A percentile compares a stretch with the other conserved stretches of the same genome.
phyloP scores from a whole-genome alignment of 169 alveolate genomes.

The Haemoproteus tartakovskyi region DNA sequence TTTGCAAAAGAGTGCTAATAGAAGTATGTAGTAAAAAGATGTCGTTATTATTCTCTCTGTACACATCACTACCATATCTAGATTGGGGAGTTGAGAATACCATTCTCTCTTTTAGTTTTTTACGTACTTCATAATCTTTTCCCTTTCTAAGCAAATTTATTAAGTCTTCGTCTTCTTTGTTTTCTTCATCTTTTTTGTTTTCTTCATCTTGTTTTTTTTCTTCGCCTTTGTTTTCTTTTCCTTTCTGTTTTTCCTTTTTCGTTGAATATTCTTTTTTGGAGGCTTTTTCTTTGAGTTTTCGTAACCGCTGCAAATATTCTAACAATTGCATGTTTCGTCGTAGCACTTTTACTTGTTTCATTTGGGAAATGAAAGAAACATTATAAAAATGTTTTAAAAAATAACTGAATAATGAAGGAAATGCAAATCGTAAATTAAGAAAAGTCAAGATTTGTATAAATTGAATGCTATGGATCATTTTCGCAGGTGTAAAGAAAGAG shows the following conservation, averaged over 20 bases:
- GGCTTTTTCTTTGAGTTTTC: not conserved
- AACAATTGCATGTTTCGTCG: slow-evolving; percentile 1
- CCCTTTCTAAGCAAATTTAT: too few species aligned
- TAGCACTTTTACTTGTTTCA: slow-evolving; percentile 2
- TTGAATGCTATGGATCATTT: slow-evolving; percentile 7
- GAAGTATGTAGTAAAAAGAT: slow-evolving; percentile 8
- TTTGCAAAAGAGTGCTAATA: slow-evolving; percentile 30
- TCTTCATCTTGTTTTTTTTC: not conserved
- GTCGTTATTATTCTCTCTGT: too few species aligned
- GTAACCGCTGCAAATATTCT: not conserved
- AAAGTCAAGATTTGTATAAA: slow-evolving; percentile 22
- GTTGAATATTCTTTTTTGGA: not conserved
- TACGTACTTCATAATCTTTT: too few species aligned
- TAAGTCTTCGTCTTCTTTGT: slow-evolving; percentile 1
- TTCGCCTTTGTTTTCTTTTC: not conserved
- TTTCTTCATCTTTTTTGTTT: not conserved
- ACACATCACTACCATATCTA: too few species aligned
- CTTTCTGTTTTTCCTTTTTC: not conserved
- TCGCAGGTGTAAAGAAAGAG: slow-evolving; percentile 1
- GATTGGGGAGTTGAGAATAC: too few species aligned
- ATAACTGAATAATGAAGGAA: slow-evolving; percentile 17
- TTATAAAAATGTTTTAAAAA: slow-evolving; percentile 7
- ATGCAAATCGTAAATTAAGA: slow-evolving; percentile 20
- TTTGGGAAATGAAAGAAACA: slow-evolving; percentile 13
- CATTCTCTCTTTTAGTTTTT: too few species aligned